A percentile compares a stretch with the other conserved stretches of the same genome.
Evolutionary conservation across 306 rosid genomes (phyloP).

Genomic region (Glycine soja): DNA sequence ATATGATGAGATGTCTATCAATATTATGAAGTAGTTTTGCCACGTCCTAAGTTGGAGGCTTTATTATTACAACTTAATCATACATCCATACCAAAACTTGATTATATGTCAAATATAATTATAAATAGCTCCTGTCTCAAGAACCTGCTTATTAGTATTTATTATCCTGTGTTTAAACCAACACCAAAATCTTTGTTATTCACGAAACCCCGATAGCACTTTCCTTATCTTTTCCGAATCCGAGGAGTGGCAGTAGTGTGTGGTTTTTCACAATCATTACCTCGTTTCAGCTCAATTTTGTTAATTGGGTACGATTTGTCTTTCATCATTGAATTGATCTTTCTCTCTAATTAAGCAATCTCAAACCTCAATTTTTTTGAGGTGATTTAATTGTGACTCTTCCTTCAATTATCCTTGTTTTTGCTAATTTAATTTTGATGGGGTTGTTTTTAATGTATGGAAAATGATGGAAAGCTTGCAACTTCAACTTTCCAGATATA

Average conservation of each 20-base stretch:
- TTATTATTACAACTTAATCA: too few relatives aligned
- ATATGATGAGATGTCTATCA: background rate
- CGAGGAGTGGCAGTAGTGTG: background rate
- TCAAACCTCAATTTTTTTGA: background rate
- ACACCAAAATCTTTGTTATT: constrained; percentile 9
- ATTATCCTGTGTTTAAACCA: background rate
- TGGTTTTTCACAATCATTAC: constrained; percentile 7
- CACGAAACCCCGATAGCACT: constrained; percentile 22
- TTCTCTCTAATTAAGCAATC: background rate
- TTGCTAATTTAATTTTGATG: constrained; percentile 7
- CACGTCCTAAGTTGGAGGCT: background rate
- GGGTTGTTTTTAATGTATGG: constrained; percentile 32
- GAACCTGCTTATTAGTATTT: constrained; percentile 1
- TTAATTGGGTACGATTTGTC: background rate
- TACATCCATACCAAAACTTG: too few relatives aligned
- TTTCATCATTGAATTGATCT: constrained; percentile 9
- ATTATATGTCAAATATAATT: too few relatives aligned
- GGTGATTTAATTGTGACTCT: too few relatives aligned
- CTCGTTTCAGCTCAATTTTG: constrained; percentile 12
- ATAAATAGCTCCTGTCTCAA: background rate
- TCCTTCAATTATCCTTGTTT: background rate
- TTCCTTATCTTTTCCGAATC: constrained; percentile 40
- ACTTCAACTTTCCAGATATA: constrained; percentile 11
- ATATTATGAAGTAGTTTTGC: background rate
- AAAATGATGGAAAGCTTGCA: constrained; percentile 40